Evolutionary conservation across 2,329 filamentous ascomycete species (phyloP).

Genomic region (Helotiales sp.): DNA sequence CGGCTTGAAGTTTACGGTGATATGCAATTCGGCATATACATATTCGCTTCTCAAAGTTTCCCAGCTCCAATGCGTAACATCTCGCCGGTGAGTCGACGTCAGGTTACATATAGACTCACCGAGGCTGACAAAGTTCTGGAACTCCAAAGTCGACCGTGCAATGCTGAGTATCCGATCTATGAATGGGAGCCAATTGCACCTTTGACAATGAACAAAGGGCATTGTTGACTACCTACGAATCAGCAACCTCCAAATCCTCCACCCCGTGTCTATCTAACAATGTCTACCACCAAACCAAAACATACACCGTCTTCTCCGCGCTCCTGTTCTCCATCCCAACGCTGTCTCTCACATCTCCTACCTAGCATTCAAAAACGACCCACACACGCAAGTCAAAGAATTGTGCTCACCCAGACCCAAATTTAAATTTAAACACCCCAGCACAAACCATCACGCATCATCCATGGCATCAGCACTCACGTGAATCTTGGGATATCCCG

Average conservation of each 20-base stretch:
- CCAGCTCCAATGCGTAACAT: not conserved
- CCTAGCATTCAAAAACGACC: slow-evolving; percentile 18
- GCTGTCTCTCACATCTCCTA: slow-evolving; percentile 14
- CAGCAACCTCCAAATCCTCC: not conserved
- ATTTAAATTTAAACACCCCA: not conserved
- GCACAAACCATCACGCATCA: not conserved
- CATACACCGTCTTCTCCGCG: not conserved
- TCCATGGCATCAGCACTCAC: slow-evolving; percentile 13
- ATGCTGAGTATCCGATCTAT: not conserved
- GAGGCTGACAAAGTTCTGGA: not conserved
- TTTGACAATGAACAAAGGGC: too few species aligned
- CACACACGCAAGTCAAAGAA: slow-evolving; percentile 28
- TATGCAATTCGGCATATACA: not conserved
- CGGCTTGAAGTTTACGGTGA: not conserved
- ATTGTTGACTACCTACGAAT: too few species aligned
- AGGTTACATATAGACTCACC: not conserved
- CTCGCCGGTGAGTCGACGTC: not conserved
- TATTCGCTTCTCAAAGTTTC: not conserved
- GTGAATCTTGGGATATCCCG: not conserved
- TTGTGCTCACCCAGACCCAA: slow-evolving; percentile 7
- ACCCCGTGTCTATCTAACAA: not conserved
- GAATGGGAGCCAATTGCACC: too few species aligned
- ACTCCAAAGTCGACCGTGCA: not conserved
- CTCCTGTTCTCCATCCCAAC: not conserved
- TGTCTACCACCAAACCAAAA: not conserved